Percentiles rank a stretch among this genome's conserved stretches.
These are phyloP conservation scores for Hymenochaete sp. DNA, from an alignment of 1,284 basidiomycete genomes.

Conservation along the genomic window DNA sequence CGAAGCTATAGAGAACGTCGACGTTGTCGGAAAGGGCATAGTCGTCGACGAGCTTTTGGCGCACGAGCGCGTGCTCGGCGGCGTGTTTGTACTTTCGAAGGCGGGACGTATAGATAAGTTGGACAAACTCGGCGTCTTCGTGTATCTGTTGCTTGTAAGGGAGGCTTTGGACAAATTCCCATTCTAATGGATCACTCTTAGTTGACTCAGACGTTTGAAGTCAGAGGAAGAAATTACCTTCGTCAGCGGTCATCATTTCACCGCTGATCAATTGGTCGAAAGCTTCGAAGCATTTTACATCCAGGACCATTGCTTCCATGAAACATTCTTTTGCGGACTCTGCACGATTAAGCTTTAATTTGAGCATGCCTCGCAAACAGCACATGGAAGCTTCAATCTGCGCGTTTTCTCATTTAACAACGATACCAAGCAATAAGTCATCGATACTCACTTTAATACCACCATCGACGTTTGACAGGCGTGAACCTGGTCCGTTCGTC, in stretches of 20 bases:
- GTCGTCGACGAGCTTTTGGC: slow-evolving; percentile 66
- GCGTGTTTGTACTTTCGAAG: slow-evolving; percentile 84
- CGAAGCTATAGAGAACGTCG: slow-evolving; percentile 86
- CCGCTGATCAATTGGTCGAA: slow-evolving; percentile 87
- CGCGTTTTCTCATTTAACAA: slow-evolving; percentile 12
- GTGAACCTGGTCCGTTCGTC: slow-evolving; percentile 46
- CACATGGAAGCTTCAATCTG: slow-evolving; percentile 95
- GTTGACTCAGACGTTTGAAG: slow-evolving; percentile 8
- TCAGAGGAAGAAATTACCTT: slow-evolving; percentile 50
- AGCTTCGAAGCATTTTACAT: slow-evolving; percentile 97
- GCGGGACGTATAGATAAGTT: slow-evolving; percentile 85
- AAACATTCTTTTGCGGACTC: slow-evolving; percentile 89
- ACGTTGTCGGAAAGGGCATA: slow-evolving; percentile 83
- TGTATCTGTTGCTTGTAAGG: slow-evolving; percentile 77
- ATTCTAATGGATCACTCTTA: slow-evolving; percentile 50
- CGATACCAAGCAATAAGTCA: slow-evolving; percentile 2
- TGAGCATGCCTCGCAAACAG: slow-evolving; percentile 85
- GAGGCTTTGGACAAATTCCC: slow-evolving; percentile 87
- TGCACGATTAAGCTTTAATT: slow-evolving; percentile 86
- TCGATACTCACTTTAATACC: slow-evolving; percentile 65
- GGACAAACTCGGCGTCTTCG: slow-evolving; percentile 84
- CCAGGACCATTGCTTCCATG: slow-evolving; percentile 88
- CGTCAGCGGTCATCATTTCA: slow-evolving; percentile 88
- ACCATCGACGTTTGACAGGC: slow-evolving; percentile 70
- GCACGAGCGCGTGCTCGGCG: slow-evolving; percentile 71